phyloP scores from a whole-genome alignment of 495 filamentous ascomycete genomes.

The Paragyromitra xinjiangensis region DNA sequence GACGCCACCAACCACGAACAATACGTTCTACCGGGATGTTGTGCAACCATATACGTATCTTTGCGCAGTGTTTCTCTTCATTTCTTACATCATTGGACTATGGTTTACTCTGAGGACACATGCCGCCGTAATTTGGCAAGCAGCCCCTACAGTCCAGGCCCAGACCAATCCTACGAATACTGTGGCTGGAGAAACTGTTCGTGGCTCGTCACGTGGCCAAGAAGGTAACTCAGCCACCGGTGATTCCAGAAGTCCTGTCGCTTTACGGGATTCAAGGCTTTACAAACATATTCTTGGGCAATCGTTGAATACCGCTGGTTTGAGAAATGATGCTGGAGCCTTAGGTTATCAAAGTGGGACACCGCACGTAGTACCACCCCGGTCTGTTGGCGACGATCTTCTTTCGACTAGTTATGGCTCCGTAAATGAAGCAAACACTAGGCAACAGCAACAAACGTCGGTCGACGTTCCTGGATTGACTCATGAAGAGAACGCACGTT shows the following conservation, averaged over 20 bases:
- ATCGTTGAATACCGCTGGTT: conserved; percentile 80
- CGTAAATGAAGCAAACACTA: conserved; percentile 14
- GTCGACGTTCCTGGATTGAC: conserved; percentile 74
- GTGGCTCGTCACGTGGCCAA: conserved; percentile 51
- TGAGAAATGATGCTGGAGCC: conserved; percentile 64
- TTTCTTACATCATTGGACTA: conserved; percentile 91
- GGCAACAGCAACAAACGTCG: conserved; percentile 32
- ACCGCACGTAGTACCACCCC: conserved; percentile 76
- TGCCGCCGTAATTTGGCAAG: conserved; percentile 94
- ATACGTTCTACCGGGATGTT: conserved; percentile 85
- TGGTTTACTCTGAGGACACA: conserved; percentile 98
- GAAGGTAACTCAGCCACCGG: conserved; percentile 37
- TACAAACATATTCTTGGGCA: conserved; percentile 95
- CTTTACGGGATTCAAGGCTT: conserved; percentile 81
- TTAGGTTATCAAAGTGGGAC: conserved; percentile 62
- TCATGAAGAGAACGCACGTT: conserved; percentile 77
- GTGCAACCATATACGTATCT: conserved; percentile 94
- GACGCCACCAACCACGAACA: conserved; percentile 75
- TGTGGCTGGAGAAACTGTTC: conserved; percentile 32
- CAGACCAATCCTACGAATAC: conserved; percentile 36
- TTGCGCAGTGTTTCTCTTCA: conserved; percentile 82
- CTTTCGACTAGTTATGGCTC: conserved; percentile 47
- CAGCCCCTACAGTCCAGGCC: conserved; percentile 55
- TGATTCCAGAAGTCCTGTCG: conserved; percentile 34
- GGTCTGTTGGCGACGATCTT: conserved; percentile 47